Evolutionary conservation across 371 early-diverging fungal species (phyloP).

Genomic region (Mucor racemosus): DNA sequence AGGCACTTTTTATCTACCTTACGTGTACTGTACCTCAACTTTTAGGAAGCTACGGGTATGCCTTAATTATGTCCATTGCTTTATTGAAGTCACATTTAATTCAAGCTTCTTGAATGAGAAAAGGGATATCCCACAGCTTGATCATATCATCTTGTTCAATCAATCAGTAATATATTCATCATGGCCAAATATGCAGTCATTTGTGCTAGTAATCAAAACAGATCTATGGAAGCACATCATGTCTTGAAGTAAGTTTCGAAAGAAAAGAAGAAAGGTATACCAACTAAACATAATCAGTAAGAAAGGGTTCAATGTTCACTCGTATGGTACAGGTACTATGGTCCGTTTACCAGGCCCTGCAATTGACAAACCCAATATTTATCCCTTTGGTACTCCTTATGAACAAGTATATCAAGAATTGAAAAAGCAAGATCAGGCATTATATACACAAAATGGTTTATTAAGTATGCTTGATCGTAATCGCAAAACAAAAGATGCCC

Average conservation of each 20-base stretch:
- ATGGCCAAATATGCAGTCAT: slow-evolving; percentile 91
- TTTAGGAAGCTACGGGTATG: too few species aligned
- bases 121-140: neutral
- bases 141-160: neutral
- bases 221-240: slow-evolving; percentile 97
- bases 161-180: neutral
- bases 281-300: slow-evolving; percentile 49
- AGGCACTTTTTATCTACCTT: neutral
- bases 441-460: slow-evolving; percentile 90
- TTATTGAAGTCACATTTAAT: neutral
- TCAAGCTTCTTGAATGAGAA: neutral
- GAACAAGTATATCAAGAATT: slow-evolving; percentile 89
- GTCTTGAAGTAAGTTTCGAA: slow-evolving; percentile 67
- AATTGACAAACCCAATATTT: slow-evolving; percentile 88
- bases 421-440: slow-evolving; percentile 66
- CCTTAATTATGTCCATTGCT: neutral
- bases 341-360: slow-evolving; percentile 95
- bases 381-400: slow-evolving; percentile 92
- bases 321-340: slow-evolving; percentile 89
- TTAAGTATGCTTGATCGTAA: slow-evolving; percentile 93
- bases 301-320: slow-evolving; percentile 79
- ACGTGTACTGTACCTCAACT: neutral
- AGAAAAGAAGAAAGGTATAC: neutral
- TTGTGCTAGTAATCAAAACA: slow-evolving; percentile 97
- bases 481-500: slow-evolving; percentile 85